These are phyloP conservation scores for Pseudevernia furfuracea DNA, from an alignment of 495 filamentous ascomycete species.

Conservation along the genomic window DNA sequence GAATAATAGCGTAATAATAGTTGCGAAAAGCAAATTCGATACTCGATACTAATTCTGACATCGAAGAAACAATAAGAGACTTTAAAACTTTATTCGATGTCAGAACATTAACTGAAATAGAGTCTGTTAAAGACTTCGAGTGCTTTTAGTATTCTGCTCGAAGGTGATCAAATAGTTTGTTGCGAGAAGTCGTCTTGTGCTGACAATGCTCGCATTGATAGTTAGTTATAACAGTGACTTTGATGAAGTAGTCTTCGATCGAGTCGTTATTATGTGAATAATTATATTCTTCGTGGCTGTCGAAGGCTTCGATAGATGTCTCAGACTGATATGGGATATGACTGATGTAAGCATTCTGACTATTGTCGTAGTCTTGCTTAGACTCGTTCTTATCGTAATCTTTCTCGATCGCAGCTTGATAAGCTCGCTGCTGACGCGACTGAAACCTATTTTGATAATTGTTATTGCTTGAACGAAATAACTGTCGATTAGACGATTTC, in stretches of 20 bases:
- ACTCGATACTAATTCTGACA: neutral
- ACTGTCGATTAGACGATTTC: no score
- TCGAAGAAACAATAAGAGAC: neutral
- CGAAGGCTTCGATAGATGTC: no score
- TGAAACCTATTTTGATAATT: no score
- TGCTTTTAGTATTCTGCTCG: neutral
- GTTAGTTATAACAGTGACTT: neutral
- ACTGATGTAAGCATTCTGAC: no score
- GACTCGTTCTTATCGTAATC: no score
- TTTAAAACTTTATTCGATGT: neutral
- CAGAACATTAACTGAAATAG: neutral
- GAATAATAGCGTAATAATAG: neutral
- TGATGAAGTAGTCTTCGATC: neutral
- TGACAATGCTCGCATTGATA: neutral
- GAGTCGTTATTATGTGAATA: neutral
- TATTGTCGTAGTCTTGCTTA: no score
- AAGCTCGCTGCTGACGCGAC: no score
- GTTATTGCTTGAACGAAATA: no score
- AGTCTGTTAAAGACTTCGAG: neutral
- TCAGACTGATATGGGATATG: no score
- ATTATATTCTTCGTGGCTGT: no score
- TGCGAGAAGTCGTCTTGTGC: neutral
- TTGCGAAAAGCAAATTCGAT: neutral
- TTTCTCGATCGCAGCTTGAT: no score
- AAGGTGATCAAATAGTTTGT: constrained; percentile 5